Base-by-base conservation (phyloP, 768 basidiomycete species). In the Punctularia strigosozonata region DNA sequence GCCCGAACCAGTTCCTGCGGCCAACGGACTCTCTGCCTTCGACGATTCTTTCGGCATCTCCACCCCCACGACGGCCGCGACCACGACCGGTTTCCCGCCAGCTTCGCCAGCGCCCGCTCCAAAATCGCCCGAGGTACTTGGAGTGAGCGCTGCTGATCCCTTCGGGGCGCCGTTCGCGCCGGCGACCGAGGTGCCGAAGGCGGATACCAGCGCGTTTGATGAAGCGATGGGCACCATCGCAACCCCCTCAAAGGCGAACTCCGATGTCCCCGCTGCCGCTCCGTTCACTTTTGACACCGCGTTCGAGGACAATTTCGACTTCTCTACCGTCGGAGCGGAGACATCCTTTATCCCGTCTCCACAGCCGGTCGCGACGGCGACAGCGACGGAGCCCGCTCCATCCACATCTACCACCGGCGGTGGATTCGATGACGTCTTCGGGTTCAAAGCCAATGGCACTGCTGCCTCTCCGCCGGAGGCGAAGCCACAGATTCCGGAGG, bases 221-320 rank as follows among this genome's bases (percentile, higher is more conserved):
- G 82, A 85, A 51, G 77, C 80, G 1, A 65, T 88, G 51, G 71
- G 75, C 14, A 75, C 70, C 44, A 59, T 73, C 17, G 57, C 73
- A 0, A 52, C 54, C 23, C 61, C 56, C 25, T 50, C 57, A 6
- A 46, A 57, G 3, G 31, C 51, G 7, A 49, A 71, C 8, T 45
- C 64, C 5, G 48, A 57, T 23, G 50, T 47, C 44, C 10, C 10
- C 25, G 44, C 52, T 1, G 37, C 33, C 5, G 55, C 60, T 5
- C 51, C 58, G 18, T 75, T 84, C 47, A 66, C 75, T 3, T 86
- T 88, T 40, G 81, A 80, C 39, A 63, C 73, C 32, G 72, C 60
- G 14, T 77, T 78, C 45, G 75, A 75, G 18, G 73, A 75, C 46
- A 66, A 72, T 43, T 85, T 86, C 50, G 80, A 85, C 55, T 80